Base-by-base conservation (phyloP, 148 eudicot genomes). In the Rhododendron mucronatum region DNA sequence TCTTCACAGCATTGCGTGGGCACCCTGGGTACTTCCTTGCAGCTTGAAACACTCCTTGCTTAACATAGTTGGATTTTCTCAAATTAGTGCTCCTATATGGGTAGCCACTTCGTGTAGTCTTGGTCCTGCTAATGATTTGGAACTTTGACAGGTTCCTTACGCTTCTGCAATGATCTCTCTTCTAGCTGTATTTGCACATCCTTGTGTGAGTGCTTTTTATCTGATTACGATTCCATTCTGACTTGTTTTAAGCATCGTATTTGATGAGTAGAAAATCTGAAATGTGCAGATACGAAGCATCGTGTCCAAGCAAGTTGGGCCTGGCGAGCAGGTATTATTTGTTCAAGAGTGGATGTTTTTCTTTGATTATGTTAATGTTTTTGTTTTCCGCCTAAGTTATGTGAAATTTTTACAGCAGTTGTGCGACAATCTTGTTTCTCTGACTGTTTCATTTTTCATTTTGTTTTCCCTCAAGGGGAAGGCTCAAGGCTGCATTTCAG, bases 401-500 rank as follows among this genome's bases (percentile, higher is more conserved):
- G 41, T 14, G 39, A 20, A 71, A 30, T 30, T 13, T 71, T 4
- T 13, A 18, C 41, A 33, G 80, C 37, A 57, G 44, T 16, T 12
- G 37, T 69, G 14, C 8, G 1, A 16, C 33, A 15, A 7, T 4
- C 37, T 48, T 39, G 57, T 6, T 28, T 55, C 45, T 82, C 16
- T 85, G 41, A 30, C n/a, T 4, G 23, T 20, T 4, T 15, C 16
- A 16, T 26, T 14, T 13, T 3, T 26, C 76, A 16, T 45, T 21
- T 63, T 51, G 23, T 35, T 16, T 71, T 57, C 44, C 37, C 28
- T 65, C 21, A 39, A 93, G 96, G 96, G 94, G 33, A 93, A 89
- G 88, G 94, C 91, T 85, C 96, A 93, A 84, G 96, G 96, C 23
- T 92, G 94, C 90, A 88, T 93, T 59, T 90, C 95, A 65, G 95